Base-by-base conservation (phyloP, 148 eudicot genomes). In the Rhododendron vialii region DNA sequence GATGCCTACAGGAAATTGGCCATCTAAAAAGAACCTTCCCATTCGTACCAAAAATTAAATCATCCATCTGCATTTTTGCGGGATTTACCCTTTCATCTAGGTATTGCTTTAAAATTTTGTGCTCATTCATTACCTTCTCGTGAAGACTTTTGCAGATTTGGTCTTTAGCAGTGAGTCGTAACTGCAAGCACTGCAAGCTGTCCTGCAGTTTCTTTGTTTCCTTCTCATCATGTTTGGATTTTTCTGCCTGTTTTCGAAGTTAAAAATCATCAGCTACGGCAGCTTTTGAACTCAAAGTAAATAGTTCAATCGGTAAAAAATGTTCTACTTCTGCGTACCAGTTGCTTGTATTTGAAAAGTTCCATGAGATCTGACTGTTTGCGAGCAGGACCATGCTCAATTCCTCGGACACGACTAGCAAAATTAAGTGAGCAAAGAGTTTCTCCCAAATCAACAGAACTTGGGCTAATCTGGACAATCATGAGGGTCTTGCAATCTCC, bases 401-500 rank as follows among this genome's bases (percentile, higher is more conserved):
- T 92, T 88, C 98, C 98, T 90, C 94, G 92, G 24, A 97, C 99
- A 65, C 98, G 95, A 53, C 92, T 97, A n/a, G 99, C 99, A 88
- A 97, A 97, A 89, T 97, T 97, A 84, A 97, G 85, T 22, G 99
- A 97, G 90, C 99, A 97, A 47, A 97, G 84, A 73, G 98, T 95
- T 89, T 95, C 99, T 67, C 99, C 98, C 79, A 94, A 80, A 85
- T 95, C 99, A 57, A 93, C 85, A 33, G 84, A 67, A 85, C 87
- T 90, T 45, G 99, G 98, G 89, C 98, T 97, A 76, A 94, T 94
- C 81, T 97, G 99, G 82, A 95, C 99, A 83, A 97, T 95, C 99
- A 95, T 97, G 77, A 97, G 85, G 55, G 98, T 93, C 91, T 97
- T 97, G 91, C 99, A 97, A 89, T 97, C 98, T 78, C 99, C 99